Conservation (phyloP, 2,329 filamentous ascomycete genomes). For the Penicillium sp. region DNA sequence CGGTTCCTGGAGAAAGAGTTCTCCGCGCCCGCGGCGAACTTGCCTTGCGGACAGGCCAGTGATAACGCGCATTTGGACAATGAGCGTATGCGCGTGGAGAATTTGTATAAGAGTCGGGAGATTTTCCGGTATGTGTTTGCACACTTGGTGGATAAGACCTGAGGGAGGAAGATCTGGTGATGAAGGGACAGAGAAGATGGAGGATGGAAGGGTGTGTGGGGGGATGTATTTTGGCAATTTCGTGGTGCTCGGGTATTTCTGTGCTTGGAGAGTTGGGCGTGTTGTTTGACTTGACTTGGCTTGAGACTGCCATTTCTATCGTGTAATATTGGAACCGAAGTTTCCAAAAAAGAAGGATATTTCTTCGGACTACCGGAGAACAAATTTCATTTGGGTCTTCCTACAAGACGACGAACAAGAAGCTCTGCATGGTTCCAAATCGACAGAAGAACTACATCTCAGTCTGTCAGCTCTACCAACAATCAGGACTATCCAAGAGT, state of each 20-base stretch:
- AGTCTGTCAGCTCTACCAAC: no score
- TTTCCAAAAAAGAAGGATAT: no score
- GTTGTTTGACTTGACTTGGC: neutral
- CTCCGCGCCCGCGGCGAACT: constrained; percentile 81
- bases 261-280: neutral
- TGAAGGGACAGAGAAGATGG: neutral
- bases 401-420: no score
- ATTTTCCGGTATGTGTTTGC: constrained; percentile 87
- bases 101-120: constrained; percentile 86
- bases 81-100: constrained; percentile 83
- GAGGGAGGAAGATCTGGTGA: neutral
- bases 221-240: neutral
- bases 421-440: no score
- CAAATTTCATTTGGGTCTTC: no score
- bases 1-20: constrained; percentile 95
- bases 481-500: no score
- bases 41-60: constrained; percentile 92
- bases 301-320: neutral
- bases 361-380: no score
- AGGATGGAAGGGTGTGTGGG: neutral
- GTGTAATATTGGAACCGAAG: neutral
- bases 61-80: constrained; percentile 95
- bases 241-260: neutral
- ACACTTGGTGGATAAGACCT: constrained; percentile 53
- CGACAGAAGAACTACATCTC: no score